phyloP scores from a whole-genome alignment of 176 grass and related monocot species.

The Phoenix roebelenii region DNA sequence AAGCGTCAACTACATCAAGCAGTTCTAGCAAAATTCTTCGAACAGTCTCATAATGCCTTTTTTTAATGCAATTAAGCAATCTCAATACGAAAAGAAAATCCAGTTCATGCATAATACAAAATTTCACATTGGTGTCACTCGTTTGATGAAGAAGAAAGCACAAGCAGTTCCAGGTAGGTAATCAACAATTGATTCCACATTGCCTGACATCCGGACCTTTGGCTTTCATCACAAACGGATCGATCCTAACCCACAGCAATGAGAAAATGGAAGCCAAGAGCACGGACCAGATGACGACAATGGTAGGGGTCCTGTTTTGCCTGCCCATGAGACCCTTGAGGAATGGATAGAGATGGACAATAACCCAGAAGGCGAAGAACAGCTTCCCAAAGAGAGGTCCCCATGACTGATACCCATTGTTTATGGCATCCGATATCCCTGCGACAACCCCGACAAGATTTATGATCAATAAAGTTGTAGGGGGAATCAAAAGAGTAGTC shows the following conservation, averaged over 20 bases:
- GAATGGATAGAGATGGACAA: slow-evolving; percentile 92
- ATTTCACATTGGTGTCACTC: no score
- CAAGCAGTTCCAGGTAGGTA: not conserved
- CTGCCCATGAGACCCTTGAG: slow-evolving; percentile 93
- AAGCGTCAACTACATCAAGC: no score
- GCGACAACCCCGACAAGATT: slow-evolving; percentile 93
- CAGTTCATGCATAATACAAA: no score
- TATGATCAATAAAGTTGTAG: slow-evolving; percentile 77
- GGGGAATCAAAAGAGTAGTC: slow-evolving; percentile 92
- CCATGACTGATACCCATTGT: slow-evolving; percentile 85
- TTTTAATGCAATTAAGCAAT: no score
- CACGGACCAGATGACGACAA: slow-evolving; percentile 88
- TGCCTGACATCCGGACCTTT: slow-evolving; percentile 76
- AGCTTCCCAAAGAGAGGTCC: slow-evolving; percentile 89
- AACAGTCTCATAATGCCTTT: no score
- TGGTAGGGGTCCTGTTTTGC: slow-evolving; percentile 92
- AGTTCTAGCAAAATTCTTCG: no score
- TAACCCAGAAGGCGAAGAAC: slow-evolving; percentile 95
- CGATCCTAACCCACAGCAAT: slow-evolving; percentile 95
- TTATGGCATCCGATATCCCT: slow-evolving; percentile 88
- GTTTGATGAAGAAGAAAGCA: no score
- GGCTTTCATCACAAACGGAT: slow-evolving; percentile 63
- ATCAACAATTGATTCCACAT: slow-evolving; percentile 90
- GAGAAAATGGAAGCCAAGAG: slow-evolving; percentile 92
- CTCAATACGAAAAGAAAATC: no score